Conservation (phyloP, 1,284 basidiomycete genomes). For the Hemileia vastatrix region DNA sequence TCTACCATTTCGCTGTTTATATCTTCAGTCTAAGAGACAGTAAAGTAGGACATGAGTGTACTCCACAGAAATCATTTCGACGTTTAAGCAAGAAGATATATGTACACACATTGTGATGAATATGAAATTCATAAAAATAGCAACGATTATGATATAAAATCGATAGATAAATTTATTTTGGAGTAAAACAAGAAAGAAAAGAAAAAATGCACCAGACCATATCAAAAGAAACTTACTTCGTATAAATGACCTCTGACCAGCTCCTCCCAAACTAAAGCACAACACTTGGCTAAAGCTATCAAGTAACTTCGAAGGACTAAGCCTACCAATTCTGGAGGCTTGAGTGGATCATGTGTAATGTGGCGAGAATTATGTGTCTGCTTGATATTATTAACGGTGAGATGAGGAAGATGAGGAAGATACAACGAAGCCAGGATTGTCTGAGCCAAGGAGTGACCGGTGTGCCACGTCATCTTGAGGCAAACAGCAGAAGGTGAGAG, state of each 20-base stretch:
- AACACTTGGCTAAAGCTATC: conserved; percentile 67
- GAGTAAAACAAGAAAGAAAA: too few species aligned
- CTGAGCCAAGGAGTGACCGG: conserved; percentile 70
- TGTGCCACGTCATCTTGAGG: conserved; percentile 71
- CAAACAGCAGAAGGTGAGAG: not conserved
- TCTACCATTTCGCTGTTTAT: conserved; percentile 79
- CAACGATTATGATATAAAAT: too few species aligned
- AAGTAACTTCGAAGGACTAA: conserved; percentile 62
- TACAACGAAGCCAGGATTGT: conserved; percentile 74
- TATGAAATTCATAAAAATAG: too few species aligned
- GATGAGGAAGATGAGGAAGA: conserved; percentile 55
- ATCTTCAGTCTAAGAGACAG: conserved; percentile 60
- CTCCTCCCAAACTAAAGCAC: conserved; percentile 72
- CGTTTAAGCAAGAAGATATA: too few species aligned
- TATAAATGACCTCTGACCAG: conserved; percentile 60
- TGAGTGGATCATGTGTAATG: conserved; percentile 33
- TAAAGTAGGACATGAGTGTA: too few species aligned
- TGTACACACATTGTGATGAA: too few species aligned
- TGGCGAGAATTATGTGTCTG: too few species aligned
- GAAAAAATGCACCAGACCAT: too few species aligned
- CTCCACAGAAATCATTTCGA: too few species aligned
- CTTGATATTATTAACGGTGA: too few species aligned
- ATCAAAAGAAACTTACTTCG: conserved; percentile 55
- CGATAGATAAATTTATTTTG: too few species aligned
- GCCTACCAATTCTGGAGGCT: conserved; percentile 56